Base-by-base conservation (phyloP, 202 grass and related monocot genomes). In the Setaria italica region DNA sequence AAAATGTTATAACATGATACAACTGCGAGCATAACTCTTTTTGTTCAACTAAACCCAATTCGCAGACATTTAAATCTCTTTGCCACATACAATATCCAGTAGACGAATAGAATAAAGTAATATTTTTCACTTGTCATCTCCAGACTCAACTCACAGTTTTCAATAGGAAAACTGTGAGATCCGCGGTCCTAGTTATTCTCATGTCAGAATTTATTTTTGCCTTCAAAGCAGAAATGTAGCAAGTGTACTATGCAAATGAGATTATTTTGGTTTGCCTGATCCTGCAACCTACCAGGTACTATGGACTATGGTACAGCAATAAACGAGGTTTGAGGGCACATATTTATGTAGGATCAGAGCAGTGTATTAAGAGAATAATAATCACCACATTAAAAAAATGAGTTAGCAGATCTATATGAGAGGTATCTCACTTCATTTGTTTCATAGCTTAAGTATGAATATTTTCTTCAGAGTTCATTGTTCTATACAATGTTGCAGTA, bases 351-450 rank as follows among this genome's bases (percentile, higher is more conserved):
- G 0, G 63, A 89, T 47, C 14, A 81, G 45, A 89, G 64, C 33
- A 75, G 39, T 7, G 1, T 53, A 70, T 65, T 74, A 54, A 74
- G 19, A 49, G 14, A 63, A 65, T 84, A 37, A 21, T 10, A 72
- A 35, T 30, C 37, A 14, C 9, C 33, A 83, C 43, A 62, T 5
- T 54, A 10, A 63, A 78, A 69, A 55, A 64, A 32, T 54, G 30
- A 47, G 55, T 47, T 65, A 72, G 35, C 35, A 56, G 37, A 88
- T 35, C 72, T 29, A 84, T 56, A 78, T 30, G 47, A n/a, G 62
- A 72, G 48, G 35, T 47, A 13, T 41, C 19, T 35, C 19, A 17
- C 0, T 78, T 63, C 60, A 49, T 46, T 76, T 68, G 62, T 37
- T 6, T 16, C 21, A 72, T 56, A 64, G 33, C 9, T 37, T 37